Base-by-base conservation (phyloP, 2,329 filamentous ascomycete genomes). In the Cladosporium sp. region DNA sequence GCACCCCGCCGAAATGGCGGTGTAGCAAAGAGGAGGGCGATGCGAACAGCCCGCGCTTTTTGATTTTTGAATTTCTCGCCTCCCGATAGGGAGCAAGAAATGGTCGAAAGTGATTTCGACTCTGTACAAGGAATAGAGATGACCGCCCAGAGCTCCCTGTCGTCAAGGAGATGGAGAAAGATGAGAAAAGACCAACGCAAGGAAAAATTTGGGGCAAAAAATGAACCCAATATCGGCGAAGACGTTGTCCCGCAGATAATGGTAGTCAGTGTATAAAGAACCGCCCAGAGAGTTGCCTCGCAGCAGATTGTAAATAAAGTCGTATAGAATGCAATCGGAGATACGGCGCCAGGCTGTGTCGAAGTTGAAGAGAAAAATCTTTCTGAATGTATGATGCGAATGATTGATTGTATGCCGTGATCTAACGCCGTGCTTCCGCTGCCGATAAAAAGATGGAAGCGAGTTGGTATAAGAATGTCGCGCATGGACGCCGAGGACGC, bases 301-400 rank as follows among this genome's bases (percentile, higher is more conserved):
- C 42, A 28, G 25, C 24, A 28, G 17, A 24, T 13, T 24, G 24
- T 28, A 25, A 24, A 15, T 24, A 55, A 55, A 47, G 28, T 55
- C 52, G 52, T 55, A 55, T 55, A 35, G 24, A 22, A 13, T 47
- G 32, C 28, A 47, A 47, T 28, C 28, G 42, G n/a, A 47, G 32
- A 28, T 45, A 45, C 52, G 52, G 52, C 52, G 52, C 52, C 52
- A 55, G 52, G 52, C 52, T 55, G 52, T 55, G 52, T 55, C 40
- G 52, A 55, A 55, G n/a, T 19, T 25, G 32, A 35, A 51, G 36
- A 8, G n/a, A 34, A 44, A 47, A 55, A 1, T n/a, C 24, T 17
- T 3, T 35, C 5, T 37, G 24, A 22, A 36, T 32, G 28, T 32
- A 32, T 50, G 32, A 37, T 50, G 47, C 47, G 24, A n/a, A 32